phyloP scores from a whole-genome alignment of 108 stramenopile species.

The Cylindrotheca closterium region DNA sequence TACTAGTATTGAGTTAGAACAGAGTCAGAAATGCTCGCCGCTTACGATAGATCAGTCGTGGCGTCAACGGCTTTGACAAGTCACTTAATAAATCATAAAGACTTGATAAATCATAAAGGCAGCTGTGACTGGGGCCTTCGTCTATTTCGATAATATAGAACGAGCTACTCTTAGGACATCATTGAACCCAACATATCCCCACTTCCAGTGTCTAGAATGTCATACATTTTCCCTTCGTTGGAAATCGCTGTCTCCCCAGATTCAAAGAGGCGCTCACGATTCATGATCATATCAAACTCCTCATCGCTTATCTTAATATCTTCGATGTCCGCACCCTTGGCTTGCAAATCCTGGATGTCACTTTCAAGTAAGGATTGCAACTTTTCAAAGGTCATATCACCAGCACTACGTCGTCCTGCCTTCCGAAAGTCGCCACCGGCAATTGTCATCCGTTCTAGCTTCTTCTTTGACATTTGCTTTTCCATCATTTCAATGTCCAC shows the following conservation, averaged over 20 bases:
- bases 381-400: constrained; percentile 73
- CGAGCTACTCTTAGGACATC: no score
- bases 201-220: constrained; percentile 71
- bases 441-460: constrained; percentile 96
- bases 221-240: constrained; percentile 90
- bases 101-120: no score
- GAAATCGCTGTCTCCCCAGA: constrained; percentile 68
- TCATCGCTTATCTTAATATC: constrained; percentile 82
- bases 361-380: constrained; percentile 76
- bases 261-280: constrained; percentile 77
- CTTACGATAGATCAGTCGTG: no score
- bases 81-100: no score
- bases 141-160: no score
- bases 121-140: no score
- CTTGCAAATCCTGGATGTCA: constrained; percentile 88
- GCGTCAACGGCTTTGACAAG: no score
- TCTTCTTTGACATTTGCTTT: constrained; percentile 92
- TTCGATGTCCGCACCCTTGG: constrained; percentile 69
- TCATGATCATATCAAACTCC: constrained; percentile 87
- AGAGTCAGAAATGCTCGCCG: no score
- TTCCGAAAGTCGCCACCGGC: constrained; percentile 94
- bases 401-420: constrained; percentile 76
- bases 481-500: constrained; percentile 99
- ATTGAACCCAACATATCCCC: constrained; percentile 71
- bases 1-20: no score